Conservation (phyloP, 2,329 filamentous ascomycete species). For the Fusarium illudens region DNA sequence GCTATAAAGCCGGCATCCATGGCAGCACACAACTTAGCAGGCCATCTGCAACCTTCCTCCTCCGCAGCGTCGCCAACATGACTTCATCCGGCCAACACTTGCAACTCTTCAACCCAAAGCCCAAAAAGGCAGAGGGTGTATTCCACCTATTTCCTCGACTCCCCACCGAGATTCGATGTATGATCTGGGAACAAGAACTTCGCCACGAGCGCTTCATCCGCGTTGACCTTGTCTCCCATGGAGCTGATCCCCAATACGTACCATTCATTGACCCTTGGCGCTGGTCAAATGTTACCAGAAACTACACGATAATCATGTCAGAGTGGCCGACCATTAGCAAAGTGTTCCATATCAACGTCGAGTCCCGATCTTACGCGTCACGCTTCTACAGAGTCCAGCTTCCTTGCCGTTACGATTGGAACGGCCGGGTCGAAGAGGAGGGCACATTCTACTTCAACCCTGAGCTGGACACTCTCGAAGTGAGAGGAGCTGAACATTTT, state of each 20-base stretch:
- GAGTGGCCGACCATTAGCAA: background rate
- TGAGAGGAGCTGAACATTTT: background rate
- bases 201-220: background rate
- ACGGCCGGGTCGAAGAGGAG: background rate
- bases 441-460: background rate
- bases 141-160: background rate
- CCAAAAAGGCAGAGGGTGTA: background rate
- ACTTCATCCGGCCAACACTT: background rate
- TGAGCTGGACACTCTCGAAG: background rate
- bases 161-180: accelerated
- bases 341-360: background rate
- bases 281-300: background rate
- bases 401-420: background rate
- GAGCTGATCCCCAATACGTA: background rate
- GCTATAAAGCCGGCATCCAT: background rate
- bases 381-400: background rate
- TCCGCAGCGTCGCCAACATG: background rate
- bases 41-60: background rate
- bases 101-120: background rate
- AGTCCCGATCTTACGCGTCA: background rate
- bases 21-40: too few species aligned
- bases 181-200: background rate
- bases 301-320: background rate
- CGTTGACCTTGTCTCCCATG: background rate
- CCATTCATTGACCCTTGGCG: too few species aligned